Evolutionary conservation across 2,329 filamentous ascomycete genomes (phyloP).

Genomic region (Dothidotthia symphoricarpi): DNA sequence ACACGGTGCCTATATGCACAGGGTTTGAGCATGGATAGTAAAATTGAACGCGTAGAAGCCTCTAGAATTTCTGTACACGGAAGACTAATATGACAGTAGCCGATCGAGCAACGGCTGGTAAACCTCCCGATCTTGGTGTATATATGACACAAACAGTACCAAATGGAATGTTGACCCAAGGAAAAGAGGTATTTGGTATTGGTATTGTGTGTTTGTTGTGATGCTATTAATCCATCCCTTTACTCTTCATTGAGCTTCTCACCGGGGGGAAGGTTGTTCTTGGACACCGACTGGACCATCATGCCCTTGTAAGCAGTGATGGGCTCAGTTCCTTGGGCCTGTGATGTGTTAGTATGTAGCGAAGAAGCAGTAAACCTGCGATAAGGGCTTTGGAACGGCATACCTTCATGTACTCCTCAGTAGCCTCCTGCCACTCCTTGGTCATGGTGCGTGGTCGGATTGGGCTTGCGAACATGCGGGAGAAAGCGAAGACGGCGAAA

Average conservation of each 20-base stretch:
- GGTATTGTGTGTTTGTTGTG: constrained; percentile 30
- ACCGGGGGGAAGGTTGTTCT: constrained; percentile 27
- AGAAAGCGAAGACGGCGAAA: constrained; percentile 67
- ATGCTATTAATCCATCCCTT: constrained; percentile 19
- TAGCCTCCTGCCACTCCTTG: constrained; percentile 94
- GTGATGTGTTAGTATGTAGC: constrained; percentile 16
- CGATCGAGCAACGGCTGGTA: constrained; percentile 24
- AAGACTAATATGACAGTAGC: constrained; percentile 40
- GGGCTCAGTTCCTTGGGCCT: constrained; percentile 40
- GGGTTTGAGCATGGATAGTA: constrained; percentile 16
- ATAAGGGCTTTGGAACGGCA: constrained; percentile 34
- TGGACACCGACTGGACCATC: constrained; percentile 42
- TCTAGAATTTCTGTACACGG: constrained; percentile 41
- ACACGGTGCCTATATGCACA: constrained; percentile 18
- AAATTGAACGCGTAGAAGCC: constrained; percentile 29
- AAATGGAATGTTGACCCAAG: constrained; percentile 38
- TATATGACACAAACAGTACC: constrained; percentile 40
- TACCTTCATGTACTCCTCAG: constrained; percentile 93
- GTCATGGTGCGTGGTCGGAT: constrained; percentile 78
- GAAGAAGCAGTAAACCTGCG: background rate
- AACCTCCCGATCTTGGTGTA: constrained; percentile 27
- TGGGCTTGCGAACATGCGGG: constrained; percentile 68
- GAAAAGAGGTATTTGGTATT: constrained; percentile 34
- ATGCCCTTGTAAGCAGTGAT: constrained; percentile 44
- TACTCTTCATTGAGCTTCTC: constrained; percentile 37